A percentile compares a stretch with the other conserved stretches of the same genome.
These are phyloP conservation scores for Sarocladiaceae sp. DNA, from an alignment of 2,329 filamentous ascomycete genomes.

Conservation along the genomic window DNA sequence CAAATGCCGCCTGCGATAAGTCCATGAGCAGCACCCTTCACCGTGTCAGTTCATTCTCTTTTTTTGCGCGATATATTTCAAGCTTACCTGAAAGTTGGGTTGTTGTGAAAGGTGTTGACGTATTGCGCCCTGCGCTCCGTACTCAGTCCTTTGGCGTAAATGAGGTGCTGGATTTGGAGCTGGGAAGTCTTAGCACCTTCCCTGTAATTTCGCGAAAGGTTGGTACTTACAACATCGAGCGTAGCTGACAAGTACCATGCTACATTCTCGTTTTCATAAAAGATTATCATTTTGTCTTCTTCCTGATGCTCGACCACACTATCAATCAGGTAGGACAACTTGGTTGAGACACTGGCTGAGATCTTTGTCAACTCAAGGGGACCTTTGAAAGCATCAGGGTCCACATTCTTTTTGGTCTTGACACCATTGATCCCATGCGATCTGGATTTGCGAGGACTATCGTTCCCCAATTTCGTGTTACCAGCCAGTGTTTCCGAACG, in stretches of 20 bases:
- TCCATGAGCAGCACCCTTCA: constrained; percentile 80
- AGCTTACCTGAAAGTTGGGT: constrained; percentile 54
- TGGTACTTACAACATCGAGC: constrained; percentile 60
- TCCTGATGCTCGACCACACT: constrained; percentile 63
- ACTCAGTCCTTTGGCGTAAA: constrained; percentile 62
- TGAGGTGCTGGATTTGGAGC: constrained; percentile 57
- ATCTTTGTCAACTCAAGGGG: constrained; percentile 58
- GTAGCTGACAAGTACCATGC: constrained; percentile 83
- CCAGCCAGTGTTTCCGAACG: constrained; percentile 28
- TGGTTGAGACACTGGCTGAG: constrained; percentile 78
- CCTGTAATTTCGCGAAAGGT: not conserved
- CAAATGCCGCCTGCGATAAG: constrained; percentile 82
- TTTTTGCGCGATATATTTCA: not conserved
- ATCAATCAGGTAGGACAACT: constrained; percentile 81
- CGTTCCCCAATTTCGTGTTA: constrained; percentile 39
- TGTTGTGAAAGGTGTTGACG: constrained; percentile 72
- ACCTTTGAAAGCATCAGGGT: constrained; percentile 25
- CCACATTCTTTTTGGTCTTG: constrained; percentile 16
- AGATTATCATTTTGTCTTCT: constrained; percentile 82
- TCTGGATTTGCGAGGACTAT: constrained; percentile 28
- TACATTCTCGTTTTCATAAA: constrained; percentile 85
- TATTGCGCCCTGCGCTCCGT: constrained; percentile 66
- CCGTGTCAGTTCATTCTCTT: not conserved
- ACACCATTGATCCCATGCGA: constrained; percentile 22
- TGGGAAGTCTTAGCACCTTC: constrained; percentile 20